A percentile compares a stretch with the other conserved stretches of the same genome.
Evolutionary conservation across 345 rosid species (phyloP).

Genomic region (Theobroma cacao): DNA sequence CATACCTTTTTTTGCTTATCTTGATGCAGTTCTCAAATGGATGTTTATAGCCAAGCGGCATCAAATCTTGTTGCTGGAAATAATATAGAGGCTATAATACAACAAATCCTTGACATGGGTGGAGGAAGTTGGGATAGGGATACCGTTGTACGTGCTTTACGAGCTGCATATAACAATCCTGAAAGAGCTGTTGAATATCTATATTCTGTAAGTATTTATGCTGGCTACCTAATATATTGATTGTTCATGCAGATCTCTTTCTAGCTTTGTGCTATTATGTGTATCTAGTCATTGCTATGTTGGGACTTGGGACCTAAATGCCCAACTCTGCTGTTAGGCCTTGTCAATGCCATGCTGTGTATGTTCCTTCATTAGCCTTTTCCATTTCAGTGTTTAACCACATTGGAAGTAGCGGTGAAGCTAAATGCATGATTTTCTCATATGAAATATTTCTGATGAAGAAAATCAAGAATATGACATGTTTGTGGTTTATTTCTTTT

Average conservation of each 20-base stretch:
- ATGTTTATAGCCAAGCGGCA: conserved; percentile 79
- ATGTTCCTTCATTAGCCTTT: background rate
- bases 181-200: conserved; percentile 95
- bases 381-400: background rate
- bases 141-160: conserved; percentile 80
- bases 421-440: background rate
- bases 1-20: background rate
- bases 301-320: too few relatives aligned
- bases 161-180: conserved; percentile 88
- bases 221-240: too few relatives aligned
- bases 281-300: background rate
- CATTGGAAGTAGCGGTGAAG: background rate
- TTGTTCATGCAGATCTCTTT: background rate
- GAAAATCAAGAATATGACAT: too few relatives aligned
- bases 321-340: background rate
- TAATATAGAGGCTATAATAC: conserved; percentile 68
- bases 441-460: too few relatives aligned
- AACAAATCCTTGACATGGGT: conserved; percentile 91
- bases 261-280: background rate
- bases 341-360: background rate
- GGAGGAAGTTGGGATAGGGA: conserved; percentile 90
- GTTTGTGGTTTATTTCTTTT: too few relatives aligned
- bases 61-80: conserved; percentile 80
- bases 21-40: conserved; percentile 24
- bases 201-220: conserved; percentile 51